Evolutionary conservation across 257 asterid species (phyloP), one percentile per base, ranked within the genome.

Genomic region (Phtheirospermum japonicum): DNA sequence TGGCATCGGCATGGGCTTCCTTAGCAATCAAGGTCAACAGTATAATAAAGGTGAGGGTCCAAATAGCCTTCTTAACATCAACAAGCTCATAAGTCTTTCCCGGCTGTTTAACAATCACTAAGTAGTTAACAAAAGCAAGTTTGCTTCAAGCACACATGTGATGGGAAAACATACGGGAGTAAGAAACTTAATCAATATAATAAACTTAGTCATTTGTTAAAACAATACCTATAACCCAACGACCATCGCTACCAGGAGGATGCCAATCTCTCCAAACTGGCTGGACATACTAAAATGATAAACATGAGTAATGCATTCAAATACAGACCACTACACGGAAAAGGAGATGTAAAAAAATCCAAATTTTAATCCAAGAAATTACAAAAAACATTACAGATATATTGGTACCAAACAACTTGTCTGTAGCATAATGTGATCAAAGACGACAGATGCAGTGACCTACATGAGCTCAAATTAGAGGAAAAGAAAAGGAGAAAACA

Each of bases 231-330:
- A 93, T 93, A 40, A 93, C 99, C 77, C 99, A 97, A 76, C 99
- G 99, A 43, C 99, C 99, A 65, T 89, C 97, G 43, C 96, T 89
- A 67, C 97, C 99, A 67, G 97, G 83, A 61, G 99, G 76, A 80
- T 87, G 89, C 97, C 96, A 93, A 60, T 89, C 87, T 79, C 91
- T 93, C 97, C 97, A 89, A 73, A 89, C 87, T 63, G 99, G 97
- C 97, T 89, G 81, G 67, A 57, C 66, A 73, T 48, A 73, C 30
- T 64, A 65, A 69, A 34, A 48, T 26, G 57, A 1, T 63, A 23
- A 34, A 42, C n/a, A 55, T 16, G 58, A 62, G 55, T 52, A 49
- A 57, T 30, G 50, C 42, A 14, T 17, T 32, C 69, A 57, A 63
- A 68, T 34, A 64, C 10, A 61, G 31, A 19, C 31, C 43, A 68